phyloP scores from a whole-genome alignment of 345 rosid genomes.

The Sisymbrium irio region DNA sequence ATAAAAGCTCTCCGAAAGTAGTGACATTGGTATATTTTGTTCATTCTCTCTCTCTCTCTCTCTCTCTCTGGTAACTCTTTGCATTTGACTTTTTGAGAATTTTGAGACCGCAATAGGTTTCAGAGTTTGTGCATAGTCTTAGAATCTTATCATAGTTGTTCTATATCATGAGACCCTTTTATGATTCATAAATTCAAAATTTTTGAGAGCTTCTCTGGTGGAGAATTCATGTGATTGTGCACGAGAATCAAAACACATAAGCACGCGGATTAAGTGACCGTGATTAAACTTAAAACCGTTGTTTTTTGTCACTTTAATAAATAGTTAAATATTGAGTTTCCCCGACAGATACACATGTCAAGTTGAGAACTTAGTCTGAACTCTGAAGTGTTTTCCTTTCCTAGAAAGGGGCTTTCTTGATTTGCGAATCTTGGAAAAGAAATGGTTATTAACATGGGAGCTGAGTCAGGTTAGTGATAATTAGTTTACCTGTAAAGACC shows the following conservation, averaged over 20 bases:
- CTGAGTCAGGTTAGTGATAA: slow-evolving; percentile 20
- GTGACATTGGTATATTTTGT: slow-evolving; percentile 16
- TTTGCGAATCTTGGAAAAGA: slow-evolving; percentile 17
- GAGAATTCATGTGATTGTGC: slow-evolving; percentile 16
- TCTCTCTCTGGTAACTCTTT: slow-evolving; percentile 8
- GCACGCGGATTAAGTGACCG: slow-evolving; percentile 34
- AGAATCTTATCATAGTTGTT: slow-evolving; percentile 4
- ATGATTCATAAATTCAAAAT: slow-evolving; percentile 17
- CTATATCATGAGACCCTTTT: slow-evolving; percentile 13
- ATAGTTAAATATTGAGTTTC: slow-evolving; percentile 6
- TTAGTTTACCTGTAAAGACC: slow-evolving; percentile 23
- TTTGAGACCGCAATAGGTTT: slow-evolving; percentile 22
- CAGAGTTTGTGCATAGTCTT: slow-evolving; percentile 27
- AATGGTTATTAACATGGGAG: slow-evolving; percentile 11
- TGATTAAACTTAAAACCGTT: slow-evolving; percentile 13
- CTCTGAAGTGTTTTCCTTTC: slow-evolving; percentile 11
- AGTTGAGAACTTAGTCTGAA: slow-evolving; percentile 38
- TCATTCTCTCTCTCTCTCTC: slow-evolving; percentile 1
- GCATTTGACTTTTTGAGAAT: slow-evolving; percentile 18
- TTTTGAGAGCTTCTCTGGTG: not conserved
- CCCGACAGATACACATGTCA: slow-evolving; percentile 40
- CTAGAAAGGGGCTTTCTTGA: slow-evolving; percentile 23
- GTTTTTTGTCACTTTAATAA: slow-evolving; percentile 9
- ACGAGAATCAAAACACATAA: slow-evolving; percentile 8
- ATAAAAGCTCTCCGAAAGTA: not conserved